These are phyloP conservation scores for Ophiorrhiza pumila DNA, from an alignment of 257 asterid genomes.

Conservation along the genomic window DNA sequence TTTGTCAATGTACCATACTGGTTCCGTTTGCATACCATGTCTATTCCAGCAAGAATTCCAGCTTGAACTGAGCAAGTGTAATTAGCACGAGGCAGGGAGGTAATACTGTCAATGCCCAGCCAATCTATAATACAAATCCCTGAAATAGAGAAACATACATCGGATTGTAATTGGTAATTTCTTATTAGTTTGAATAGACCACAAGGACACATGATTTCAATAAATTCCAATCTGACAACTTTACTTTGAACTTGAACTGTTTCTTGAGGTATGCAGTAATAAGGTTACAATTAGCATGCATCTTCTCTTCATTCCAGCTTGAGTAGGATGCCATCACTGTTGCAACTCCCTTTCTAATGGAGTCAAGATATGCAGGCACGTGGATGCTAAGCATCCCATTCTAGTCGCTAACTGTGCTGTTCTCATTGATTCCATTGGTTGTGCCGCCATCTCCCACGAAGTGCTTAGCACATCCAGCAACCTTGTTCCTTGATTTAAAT, in stretches of 20 bases:
- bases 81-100: slow-evolving; percentile 44
- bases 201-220: too few relatives aligned
- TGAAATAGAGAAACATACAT: slow-evolving; percentile 27
- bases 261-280: slow-evolving; percentile 30
- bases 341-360: slow-evolving; percentile 29
- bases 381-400: slow-evolving; percentile 26
- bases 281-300: slow-evolving; percentile 31
- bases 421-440: slow-evolving; percentile 25
- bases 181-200: too few relatives aligned
- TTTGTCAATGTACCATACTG: too few relatives aligned
- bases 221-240: too few relatives aligned
- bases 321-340: slow-evolving; percentile 36
- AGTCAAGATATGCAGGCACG: slow-evolving; percentile 30
- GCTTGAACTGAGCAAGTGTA: slow-evolving; percentile 51
- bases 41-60: too few relatives aligned
- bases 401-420: slow-evolving; percentile 22
- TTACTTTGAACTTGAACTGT: slow-evolving; percentile 31
- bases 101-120: slow-evolving; percentile 56
- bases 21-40: slow-evolving; percentile 48
- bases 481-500: not conserved
- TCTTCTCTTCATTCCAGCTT: slow-evolving; percentile 30
- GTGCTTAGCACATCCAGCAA: slow-evolving; percentile 36
- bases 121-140: slow-evolving; percentile 70
- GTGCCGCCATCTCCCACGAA: slow-evolving; percentile 41
- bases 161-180: too few relatives aligned